Percentiles rank a stretch among this genome's conserved stretches.
These are phyloP conservation scores for Durio zibethinus DNA, from an alignment of 345 rosid species.

Conservation along the genomic window DNA sequence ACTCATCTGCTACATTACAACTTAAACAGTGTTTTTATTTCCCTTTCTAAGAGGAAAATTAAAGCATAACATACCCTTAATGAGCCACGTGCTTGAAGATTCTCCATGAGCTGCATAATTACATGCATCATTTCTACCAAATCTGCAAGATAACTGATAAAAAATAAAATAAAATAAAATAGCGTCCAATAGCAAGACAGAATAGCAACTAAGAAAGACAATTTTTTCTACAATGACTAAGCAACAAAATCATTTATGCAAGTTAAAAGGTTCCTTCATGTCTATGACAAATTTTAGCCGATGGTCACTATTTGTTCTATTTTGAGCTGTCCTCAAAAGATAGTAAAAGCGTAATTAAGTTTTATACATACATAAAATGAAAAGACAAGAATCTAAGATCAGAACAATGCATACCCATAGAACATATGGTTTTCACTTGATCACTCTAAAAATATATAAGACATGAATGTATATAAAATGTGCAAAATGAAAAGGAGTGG, in stretches of 20 bases:
- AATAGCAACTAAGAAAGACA: background rate
- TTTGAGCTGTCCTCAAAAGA: background rate
- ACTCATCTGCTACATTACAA: background rate
- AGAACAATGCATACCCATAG: background rate
- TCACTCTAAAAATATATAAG: background rate
- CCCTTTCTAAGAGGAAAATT: slow-evolving; percentile 1
- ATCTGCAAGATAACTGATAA: slow-evolving; percentile 88
- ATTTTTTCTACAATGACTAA: background rate
- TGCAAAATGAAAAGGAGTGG: background rate
- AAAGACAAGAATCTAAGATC: background rate
- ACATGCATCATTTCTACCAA: slow-evolving; percentile 72
- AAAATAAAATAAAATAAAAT: slow-evolving; percentile 20
- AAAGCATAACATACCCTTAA: slow-evolving; percentile 62
- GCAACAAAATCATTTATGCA: background rate
- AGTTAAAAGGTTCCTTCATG: background rate
- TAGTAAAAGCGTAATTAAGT: background rate
- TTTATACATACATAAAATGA: background rate
- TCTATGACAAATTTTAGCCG: background rate
- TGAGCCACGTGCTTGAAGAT: slow-evolving; percentile 86
- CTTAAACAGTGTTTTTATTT: background rate
- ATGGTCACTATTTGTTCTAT: background rate
- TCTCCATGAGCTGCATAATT: slow-evolving; percentile 73
- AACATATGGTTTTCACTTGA: background rate
- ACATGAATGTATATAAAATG: background rate
- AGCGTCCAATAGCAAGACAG: slow-evolving; percentile 14